phyloP scores from a whole-genome alignment of 495 filamentous ascomycete species.

The Aspergillus funiculosus region DNA sequence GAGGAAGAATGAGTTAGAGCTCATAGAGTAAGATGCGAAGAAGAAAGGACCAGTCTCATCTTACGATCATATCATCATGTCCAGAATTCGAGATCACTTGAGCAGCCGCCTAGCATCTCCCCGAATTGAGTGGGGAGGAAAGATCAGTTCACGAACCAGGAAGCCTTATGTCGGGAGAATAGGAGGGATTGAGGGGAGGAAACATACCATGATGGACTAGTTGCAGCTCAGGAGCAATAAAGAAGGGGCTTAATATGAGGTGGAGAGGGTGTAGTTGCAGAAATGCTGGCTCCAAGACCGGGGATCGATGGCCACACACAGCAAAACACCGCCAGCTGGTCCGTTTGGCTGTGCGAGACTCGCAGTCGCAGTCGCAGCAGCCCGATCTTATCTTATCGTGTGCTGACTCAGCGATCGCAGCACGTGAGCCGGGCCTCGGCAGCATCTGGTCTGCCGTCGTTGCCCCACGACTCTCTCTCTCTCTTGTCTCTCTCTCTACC shows the following conservation, averaged over 20 bases:
- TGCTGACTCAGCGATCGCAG: conserved; percentile 14
- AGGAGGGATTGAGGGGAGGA: neutral
- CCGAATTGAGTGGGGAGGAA: neutral
- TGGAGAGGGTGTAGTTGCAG: conserved; percentile 1
- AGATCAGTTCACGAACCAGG: conserved; percentile 15
- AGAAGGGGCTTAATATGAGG: neutral
- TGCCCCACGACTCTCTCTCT: conserved; percentile 16
- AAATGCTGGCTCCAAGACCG: conserved; percentile 5
- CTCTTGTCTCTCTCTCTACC: neutral
- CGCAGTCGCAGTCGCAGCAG: no score
- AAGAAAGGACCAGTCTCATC: conserved; percentile 26
- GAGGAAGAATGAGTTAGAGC: conserved; percentile 1
- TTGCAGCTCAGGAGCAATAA: conserved; percentile 5
- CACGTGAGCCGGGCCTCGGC: conserved; percentile 32
- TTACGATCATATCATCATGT: conserved; percentile 99
- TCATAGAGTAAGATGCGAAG: neutral
- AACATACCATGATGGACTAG: conserved; percentile 12
- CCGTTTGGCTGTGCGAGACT: conserved; percentile 25
- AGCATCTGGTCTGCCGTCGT: conserved; percentile 6
- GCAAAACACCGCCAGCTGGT: conserved; percentile 29
- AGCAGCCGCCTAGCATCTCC: conserved; percentile 48
- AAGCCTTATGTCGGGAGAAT: neutral
- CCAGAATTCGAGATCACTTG: conserved; percentile 86
- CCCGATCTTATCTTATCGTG: conserved; percentile 38
- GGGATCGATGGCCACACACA: conserved; percentile 6